A percentile compares a stretch with the other conserved stretches of the same genome.
These are phyloP conservation scores for Xylariales sp. DNA, from an alignment of 2,329 filamentous ascomycete genomes.

Conservation along the genomic window DNA sequence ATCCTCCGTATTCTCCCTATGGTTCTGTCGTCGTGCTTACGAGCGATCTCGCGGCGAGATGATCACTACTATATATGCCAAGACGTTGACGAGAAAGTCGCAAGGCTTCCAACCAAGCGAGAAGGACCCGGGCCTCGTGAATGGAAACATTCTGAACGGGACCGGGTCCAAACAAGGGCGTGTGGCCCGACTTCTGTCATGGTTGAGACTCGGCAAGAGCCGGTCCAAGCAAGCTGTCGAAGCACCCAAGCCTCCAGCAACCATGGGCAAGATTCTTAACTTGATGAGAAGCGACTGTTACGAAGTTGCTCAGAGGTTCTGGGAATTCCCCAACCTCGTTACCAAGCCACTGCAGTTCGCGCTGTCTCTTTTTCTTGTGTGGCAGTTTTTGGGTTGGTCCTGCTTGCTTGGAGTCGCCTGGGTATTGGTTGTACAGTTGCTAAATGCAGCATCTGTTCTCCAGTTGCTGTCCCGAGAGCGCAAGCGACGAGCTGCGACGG, in stretches of 20 bases:
- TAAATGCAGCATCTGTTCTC: conserved; percentile 66
- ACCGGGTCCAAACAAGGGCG: conserved; percentile 18
- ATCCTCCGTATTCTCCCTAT: conserved; percentile 63
- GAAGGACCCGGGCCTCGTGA: conserved; percentile 13
- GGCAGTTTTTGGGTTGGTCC: conserved; percentile 74
- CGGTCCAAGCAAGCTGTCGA: conserved; percentile 19
- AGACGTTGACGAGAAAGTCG: conserved; percentile 63
- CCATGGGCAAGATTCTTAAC: conserved; percentile 87
- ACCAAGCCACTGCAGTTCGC: conserved; percentile 73
- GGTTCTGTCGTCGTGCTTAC: conserved; percentile 81
- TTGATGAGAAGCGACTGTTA: conserved; percentile 79
- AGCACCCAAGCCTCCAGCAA: conserved; percentile 54
- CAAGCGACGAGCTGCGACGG: conserved; percentile 67
- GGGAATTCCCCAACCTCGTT: conserved; percentile 76
- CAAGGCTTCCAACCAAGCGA: conserved; percentile 35
- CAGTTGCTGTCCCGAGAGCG: conserved; percentile 65
- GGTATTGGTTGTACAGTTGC: conserved; percentile 61
- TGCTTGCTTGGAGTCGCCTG: conserved; percentile 70
- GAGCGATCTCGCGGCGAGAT: conserved; percentile 81
- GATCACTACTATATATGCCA: conserved; percentile 80
- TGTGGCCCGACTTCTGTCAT: conserved; percentile 22
- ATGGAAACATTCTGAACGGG: conserved; percentile 17
- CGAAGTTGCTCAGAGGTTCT: conserved; percentile 77
- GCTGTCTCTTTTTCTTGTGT: conserved; percentile 68
- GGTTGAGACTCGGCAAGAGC: conserved; percentile 19